phyloP scores from a whole-genome alignment of 495 filamentous ascomycete genomes.

The Penicillium silybi region DNA sequence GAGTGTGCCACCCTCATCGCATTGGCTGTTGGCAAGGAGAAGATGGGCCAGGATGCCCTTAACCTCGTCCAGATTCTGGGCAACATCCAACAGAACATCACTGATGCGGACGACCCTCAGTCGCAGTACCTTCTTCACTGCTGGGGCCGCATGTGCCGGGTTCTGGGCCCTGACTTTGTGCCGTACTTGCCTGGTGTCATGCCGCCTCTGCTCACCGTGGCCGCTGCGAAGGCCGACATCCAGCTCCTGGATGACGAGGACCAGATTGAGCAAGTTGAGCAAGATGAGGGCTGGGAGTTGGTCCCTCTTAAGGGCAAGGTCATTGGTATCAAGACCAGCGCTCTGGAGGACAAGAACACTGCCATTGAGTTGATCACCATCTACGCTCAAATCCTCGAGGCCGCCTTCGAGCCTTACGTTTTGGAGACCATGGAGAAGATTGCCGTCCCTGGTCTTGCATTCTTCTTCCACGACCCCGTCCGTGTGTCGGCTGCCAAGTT shows the following conservation, averaged over 20 bases:
- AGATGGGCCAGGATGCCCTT: constrained; percentile 82
- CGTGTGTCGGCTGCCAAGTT: constrained; percentile 92
- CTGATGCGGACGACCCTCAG: constrained; percentile 92
- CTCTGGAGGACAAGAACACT: constrained; percentile 97
- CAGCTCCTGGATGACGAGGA: constrained; percentile 96
- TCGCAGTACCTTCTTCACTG: constrained; percentile 97
- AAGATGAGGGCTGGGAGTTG: constrained; percentile 97
- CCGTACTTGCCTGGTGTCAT: constrained; percentile 91
- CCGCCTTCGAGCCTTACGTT: constrained; percentile 87
- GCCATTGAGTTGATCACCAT: constrained; percentile 96
- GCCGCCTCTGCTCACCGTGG: constrained; percentile 86
- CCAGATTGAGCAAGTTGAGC: constrained; percentile 84
- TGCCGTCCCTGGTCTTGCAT: constrained; percentile 86
- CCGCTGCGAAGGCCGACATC: constrained; percentile 94
- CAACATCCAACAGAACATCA: constrained; percentile 80
- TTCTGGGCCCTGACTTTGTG: constrained; percentile 84
- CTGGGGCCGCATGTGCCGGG: constrained; percentile 98
- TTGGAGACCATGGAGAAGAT: constrained; percentile 94
- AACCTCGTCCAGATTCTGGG: constrained; percentile 82
- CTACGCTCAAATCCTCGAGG: constrained; percentile 91
- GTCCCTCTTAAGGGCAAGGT: constrained; percentile 95
- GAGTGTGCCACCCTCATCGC: constrained; percentile 98
- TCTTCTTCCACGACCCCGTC: constrained; percentile 99
- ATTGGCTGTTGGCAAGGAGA: constrained; percentile 88
- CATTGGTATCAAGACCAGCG: constrained; percentile 96